These are phyloP conservation scores for Deakozyma indianensis DNA, from an alignment of 805 yeast genomes.

Conservation along the genomic window DNA sequence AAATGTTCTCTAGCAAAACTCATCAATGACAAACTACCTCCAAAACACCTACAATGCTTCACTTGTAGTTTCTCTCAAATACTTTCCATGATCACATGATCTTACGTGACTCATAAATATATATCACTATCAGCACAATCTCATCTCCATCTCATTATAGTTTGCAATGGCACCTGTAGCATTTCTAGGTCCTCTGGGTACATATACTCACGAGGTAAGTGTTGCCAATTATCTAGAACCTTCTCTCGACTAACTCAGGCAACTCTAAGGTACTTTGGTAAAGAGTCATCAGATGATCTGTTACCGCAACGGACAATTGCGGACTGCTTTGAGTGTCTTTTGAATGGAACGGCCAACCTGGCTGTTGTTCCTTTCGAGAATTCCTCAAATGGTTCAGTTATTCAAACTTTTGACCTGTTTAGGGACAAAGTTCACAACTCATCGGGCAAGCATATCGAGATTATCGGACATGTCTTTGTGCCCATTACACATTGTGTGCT, in stretches of 20 bases:
- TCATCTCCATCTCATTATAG: no score
- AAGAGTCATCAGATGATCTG: conserved; percentile 8
- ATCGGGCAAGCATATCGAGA: conserved; percentile 25
- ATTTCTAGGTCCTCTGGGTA: conserved; percentile 81
- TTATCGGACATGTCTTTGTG: conserved; percentile 72
- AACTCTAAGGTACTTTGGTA: conserved; percentile 28
- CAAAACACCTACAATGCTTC: no score
- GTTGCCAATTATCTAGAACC: conserved; percentile 4
- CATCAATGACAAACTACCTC: no score
- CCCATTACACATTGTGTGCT: conserved; percentile 66
- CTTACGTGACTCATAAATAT: no score
- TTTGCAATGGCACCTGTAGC: conserved; percentile 22
- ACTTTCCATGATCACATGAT: no score
- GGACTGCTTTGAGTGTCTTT: conserved; percentile 49
- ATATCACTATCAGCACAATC: no score
- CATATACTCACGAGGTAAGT: conserved; percentile 75
- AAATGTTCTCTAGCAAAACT: no score
- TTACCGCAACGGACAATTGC: conserved; percentile 17
- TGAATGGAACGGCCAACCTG: conserved; percentile 36
- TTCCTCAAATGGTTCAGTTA: conserved; percentile 90
- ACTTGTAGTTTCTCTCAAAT: no score
- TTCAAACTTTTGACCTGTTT: conserved; percentile 66
- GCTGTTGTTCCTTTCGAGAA: conserved; percentile 86
- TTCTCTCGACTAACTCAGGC: conserved; percentile 23
- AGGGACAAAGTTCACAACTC: conserved; percentile 28